phyloP scores from a whole-genome alignment of 192 early-diverging fungal genomes.

The Backusella westeae region DNA sequence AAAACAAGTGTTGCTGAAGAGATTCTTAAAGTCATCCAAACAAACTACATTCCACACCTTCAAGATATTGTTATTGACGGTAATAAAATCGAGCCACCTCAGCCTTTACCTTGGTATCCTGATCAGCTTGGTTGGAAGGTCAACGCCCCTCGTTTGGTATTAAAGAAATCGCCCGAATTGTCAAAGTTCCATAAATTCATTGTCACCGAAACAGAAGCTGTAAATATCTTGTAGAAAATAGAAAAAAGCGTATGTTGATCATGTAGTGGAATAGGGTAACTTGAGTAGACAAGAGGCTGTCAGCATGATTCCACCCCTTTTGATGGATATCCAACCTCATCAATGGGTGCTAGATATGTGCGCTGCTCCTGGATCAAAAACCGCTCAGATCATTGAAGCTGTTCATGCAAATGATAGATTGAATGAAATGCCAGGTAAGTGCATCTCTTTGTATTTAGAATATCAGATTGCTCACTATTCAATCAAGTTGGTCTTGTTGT shows the following conservation, averaged over 20 bases:
- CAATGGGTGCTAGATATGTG: constrained; percentile 92
- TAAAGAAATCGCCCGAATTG: constrained; percentile 77
- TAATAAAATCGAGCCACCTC: constrained; percentile 69
- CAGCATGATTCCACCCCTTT: constrained; percentile 95
- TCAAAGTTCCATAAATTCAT: constrained; percentile 91
- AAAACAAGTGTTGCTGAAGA: constrained; percentile 58
- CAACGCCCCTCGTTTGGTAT: constrained; percentile 65
- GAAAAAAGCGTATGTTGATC: not conserved
- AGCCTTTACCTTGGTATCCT: constrained; percentile 87
- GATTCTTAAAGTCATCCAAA: constrained; percentile 69
- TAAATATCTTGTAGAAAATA: constrained; percentile 18
- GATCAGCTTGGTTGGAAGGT: constrained; percentile 90
- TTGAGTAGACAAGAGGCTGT: constrained; percentile 95
- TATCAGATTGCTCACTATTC: not conserved
- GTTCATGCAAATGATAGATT: constrained; percentile 61
- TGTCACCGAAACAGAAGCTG: constrained; percentile 94
- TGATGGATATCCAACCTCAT: constrained; percentile 86
- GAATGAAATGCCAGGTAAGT: constrained; percentile 53
- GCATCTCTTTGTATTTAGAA: not conserved
- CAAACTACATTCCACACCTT: constrained; percentile 47
- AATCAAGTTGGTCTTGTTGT: constrained; percentile 79
- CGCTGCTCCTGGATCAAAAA: constrained; percentile 98
- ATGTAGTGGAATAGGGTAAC: constrained; percentile 64
- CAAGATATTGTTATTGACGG: constrained; percentile 67
- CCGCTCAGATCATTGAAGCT: constrained; percentile 87